phyloP scores from a whole-genome alignment of 441 rosid genomes.

The Arabidopsis lyrata region DNA sequence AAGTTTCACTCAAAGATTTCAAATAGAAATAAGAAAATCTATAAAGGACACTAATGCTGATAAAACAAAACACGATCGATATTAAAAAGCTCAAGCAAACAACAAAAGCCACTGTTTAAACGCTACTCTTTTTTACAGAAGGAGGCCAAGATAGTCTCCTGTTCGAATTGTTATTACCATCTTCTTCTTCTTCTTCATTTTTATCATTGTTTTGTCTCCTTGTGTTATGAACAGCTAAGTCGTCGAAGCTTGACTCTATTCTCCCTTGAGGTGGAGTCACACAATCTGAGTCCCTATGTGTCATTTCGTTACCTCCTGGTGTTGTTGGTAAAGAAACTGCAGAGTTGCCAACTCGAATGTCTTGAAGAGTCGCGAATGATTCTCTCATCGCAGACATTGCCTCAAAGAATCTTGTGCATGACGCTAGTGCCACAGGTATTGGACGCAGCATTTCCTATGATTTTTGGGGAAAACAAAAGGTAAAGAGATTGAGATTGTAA shows the following conservation, averaged over 20 bases:
- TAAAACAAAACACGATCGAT: slow-evolving; percentile 20
- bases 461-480: background rate
- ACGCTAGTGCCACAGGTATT: slow-evolving; percentile 96
- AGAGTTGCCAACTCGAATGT: slow-evolving; percentile 75
- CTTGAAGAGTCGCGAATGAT: slow-evolving; percentile 88
- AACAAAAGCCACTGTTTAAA: background rate
- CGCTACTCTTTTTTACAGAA: slow-evolving; percentile 48
- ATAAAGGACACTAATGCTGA: slow-evolving; percentile 11
- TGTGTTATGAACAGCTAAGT: slow-evolving; percentile 54
- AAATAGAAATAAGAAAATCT: background rate
- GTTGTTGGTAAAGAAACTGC: slow-evolving; percentile 62
- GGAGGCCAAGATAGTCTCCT: slow-evolving; percentile 95
- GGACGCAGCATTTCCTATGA: slow-evolving; percentile 97
- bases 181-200: slow-evolving; percentile 58
- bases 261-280: slow-evolving; percentile 82
- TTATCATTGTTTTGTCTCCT: slow-evolving; percentile 52
- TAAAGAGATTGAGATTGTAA: slow-evolving; percentile 1
- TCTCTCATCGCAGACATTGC: slow-evolving; percentile 99
- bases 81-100: slow-evolving; percentile 20
- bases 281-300: slow-evolving; percentile 56
- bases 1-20: slow-evolving; percentile 16
- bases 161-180: slow-evolving; percentile 47
- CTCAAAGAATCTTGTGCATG: slow-evolving; percentile 94
- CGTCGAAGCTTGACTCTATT: slow-evolving; percentile 69
- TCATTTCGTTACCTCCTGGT: slow-evolving; percentile 60